Evolutionary conservation across 257 asterid species (phyloP).

Genomic region (Nicotiana attenuata): DNA sequence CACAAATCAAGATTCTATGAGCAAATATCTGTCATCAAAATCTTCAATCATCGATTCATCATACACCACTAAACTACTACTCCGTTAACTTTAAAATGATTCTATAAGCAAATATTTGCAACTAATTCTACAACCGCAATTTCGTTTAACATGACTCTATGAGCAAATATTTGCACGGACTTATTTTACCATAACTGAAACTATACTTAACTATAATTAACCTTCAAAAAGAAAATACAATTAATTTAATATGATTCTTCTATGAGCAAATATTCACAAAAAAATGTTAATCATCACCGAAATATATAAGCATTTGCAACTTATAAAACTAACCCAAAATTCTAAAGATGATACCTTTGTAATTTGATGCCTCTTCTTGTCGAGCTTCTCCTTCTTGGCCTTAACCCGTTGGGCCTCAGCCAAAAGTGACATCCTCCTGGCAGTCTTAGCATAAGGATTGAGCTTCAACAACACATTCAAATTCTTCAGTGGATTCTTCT

Average conservation of each 20-base stretch:
- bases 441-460: constrained; percentile 72
- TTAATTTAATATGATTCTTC: background rate
- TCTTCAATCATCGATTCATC: no score
- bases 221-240: no score
- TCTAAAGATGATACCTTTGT: constrained; percentile 48
- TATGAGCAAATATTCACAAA: background rate
- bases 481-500: constrained; percentile 17
- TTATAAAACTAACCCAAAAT: no score
- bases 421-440: constrained; percentile 72
- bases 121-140: no score
- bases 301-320: background rate
- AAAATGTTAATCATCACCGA: background rate
- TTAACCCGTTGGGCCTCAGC: constrained; percentile 77
- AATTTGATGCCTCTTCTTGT: constrained; percentile 57
- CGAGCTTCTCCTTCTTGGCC: constrained; percentile 70
- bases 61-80: no score
- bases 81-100: no score
- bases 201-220: no score
- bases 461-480: constrained; percentile 47
- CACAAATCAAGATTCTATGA: background rate
- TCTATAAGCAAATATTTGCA: no score
- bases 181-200: background rate
- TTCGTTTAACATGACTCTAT: background rate
- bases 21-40: background rate
- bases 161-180: background rate